Conservation (phyloP, 2,329 filamentous ascomycete species). For the Dichotomopilus funicola region DNA sequence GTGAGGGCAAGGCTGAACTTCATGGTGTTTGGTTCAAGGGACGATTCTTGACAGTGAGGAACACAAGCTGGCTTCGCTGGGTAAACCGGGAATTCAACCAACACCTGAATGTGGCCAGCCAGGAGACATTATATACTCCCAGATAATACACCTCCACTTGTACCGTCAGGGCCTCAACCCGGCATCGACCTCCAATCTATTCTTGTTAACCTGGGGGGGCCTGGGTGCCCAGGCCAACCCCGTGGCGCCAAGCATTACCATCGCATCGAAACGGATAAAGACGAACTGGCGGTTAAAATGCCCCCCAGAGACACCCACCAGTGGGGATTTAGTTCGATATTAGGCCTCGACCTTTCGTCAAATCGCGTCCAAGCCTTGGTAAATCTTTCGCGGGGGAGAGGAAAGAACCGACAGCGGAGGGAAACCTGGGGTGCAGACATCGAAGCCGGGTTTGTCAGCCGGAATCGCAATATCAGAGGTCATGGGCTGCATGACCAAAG, state of each 20-base stretch:
- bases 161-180: not conserved
- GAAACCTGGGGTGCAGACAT: too few species aligned
- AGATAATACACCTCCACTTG: too few species aligned
- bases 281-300: slow-evolving; percentile 18
- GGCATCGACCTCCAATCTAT: not conserved
- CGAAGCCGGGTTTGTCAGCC: too few species aligned
- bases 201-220: not conserved
- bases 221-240: not conserved
- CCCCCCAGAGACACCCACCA: slow-evolving; percentile 11
- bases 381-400: not conserved
- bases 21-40: slow-evolving; percentile 15
- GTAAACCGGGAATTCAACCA: too few species aligned
- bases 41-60: too few species aligned
- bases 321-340: slow-evolving; percentile 13
- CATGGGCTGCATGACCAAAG: too few species aligned
- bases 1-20: slow-evolving; percentile 22
- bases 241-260: slow-evolving; percentile 15
- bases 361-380: not conserved
- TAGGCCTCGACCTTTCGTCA: not conserved
- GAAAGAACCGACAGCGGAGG: too few species aligned
- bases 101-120: too few species aligned
- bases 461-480: too few species aligned
- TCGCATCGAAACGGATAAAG: slow-evolving; percentile 19
- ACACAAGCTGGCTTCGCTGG: too few species aligned
- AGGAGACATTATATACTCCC: not conserved